Evolutionary conservation across 768 basidiomycete genomes (phyloP), one percentile per base, ranked within the genome.

Genomic region (Gyrodon lividus): DNA sequence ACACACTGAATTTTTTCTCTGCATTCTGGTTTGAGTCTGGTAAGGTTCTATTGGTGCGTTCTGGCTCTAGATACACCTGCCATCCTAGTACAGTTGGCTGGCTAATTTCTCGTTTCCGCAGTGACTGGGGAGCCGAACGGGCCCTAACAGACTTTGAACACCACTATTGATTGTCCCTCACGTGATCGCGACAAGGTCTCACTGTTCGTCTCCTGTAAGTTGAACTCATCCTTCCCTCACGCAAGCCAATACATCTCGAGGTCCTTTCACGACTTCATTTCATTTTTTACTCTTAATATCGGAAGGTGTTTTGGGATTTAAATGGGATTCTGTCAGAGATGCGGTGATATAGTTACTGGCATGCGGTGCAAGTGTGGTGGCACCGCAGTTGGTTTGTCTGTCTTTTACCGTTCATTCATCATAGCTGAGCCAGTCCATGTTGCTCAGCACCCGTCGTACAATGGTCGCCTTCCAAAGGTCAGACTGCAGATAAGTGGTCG

Each of bases 241-340:
- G n/a, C n/a, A 45, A 23, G 30, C 24, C 46, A 28, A 26, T 48
- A 22, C 40, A 8, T 12, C 20, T 48, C 26, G 26, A 44, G 37
- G 6, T 20, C n/a, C 38, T 38, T n/a, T 45, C 19, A 28, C 14
- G 33, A 55, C n/a, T 40, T 42, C 22, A 33, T n/a, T 23, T 7
- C 8, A 17, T 23, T 22, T 20, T 28, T 39, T 40, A 19, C 26
- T 47, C 7, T 16, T 14, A 23, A 24, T 9, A 6, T 43, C 2
- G 28, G 10, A 49, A 37, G 35, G 7, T n/a, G 35, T 35, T 19
- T 19, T 38, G 24, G 43, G 23, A 38, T 43, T 54, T 38, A 20
- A 23, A 92, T 92, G 90, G 87, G 86, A 20, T 92, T 92, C 62
- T 93, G 91, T 72, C 79, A 87, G 52, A 77, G 88, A 65, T 93